Base-by-base conservation (phyloP, 2,329 filamentous ascomycete species). In the Aspergillus sp. region DNA sequence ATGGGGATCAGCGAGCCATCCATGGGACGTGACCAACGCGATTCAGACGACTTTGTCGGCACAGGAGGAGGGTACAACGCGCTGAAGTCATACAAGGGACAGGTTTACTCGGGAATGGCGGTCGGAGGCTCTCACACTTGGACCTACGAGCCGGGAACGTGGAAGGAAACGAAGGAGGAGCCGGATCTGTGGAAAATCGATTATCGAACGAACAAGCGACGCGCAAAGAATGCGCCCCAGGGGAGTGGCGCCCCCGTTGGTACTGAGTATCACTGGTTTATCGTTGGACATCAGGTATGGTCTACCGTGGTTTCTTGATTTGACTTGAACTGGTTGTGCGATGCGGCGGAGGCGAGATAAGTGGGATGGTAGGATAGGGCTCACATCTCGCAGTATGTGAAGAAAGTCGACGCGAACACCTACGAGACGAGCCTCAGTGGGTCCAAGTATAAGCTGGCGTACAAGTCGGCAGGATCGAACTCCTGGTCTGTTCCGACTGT, bases 101-200 rank as follows among this genome's bases (percentile, higher is more conserved):
- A 73, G 47, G 64, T 70, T 24, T 75, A 74, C 57, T 72, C 75
- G 10, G 74, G 71, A 4, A 78, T 75, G 66, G 70, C 72, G 1
- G 69, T 77, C 36, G 73, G 74, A 10, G 73, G 72, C 9, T 74
- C 73, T 0, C 72, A 75, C 56, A 74, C 66, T 26, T 76, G 74
- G 73, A 74, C 69, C 49, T 76, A 76, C 51, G 71, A 75, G 22
- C 65, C 65, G n/a, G 73, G 73, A 0, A 56, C 65, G 11, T 75
- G 72, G 72, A 72, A 71, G 47, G 73, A 75, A 54, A 75, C 73
- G 4, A 75, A 73, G 50, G 63, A 69, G 31, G 73, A 74, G 51
- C 73, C 73, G 2, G 72, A 76, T 63, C 62, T 73, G 5, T 76
- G 74, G 72, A 64, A 65, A 42, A 69, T 75, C 29, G 69, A 75